phyloP scores from a whole-genome alignment of 768 basidiomycete species.

The Glaciozyma antarctica region DNA sequence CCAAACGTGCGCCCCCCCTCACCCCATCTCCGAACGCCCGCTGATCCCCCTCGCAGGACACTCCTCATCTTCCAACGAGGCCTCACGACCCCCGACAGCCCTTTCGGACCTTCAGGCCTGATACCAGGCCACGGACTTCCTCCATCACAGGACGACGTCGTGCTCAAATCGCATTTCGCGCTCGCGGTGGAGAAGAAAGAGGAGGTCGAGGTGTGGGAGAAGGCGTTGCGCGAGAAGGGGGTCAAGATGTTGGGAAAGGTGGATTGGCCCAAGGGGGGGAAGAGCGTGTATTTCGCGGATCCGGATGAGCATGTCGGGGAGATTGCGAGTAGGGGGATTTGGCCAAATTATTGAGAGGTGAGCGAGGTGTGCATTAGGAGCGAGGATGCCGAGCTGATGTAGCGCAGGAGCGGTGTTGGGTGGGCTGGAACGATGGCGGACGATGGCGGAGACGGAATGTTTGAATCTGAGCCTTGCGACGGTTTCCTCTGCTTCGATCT shows the following conservation, averaged over 20 bases:
- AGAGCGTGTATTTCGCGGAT: slow-evolving; percentile 20
- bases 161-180: slow-evolving; percentile 21
- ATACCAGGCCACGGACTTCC: slow-evolving; percentile 19
- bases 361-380: not conserved
- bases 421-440: not conserved
- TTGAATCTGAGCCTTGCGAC: no score
- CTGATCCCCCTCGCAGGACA: not conserved
- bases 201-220: slow-evolving; percentile 15
- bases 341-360: slow-evolving; percentile 23
- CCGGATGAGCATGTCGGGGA: slow-evolving; percentile 23
- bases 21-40: no score
- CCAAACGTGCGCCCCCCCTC: not conserved
- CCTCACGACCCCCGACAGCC: not conserved
- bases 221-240: not conserved
- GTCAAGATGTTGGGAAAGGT: slow-evolving; percentile 8
- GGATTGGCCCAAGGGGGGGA: slow-evolving; percentile 20
- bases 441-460: no score
- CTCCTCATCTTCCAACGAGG: slow-evolving; percentile 27
- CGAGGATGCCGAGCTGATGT: not conserved
- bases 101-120: not conserved
- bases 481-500: no score
- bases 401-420: not conserved
- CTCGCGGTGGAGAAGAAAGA: slow-evolving; percentile 16
- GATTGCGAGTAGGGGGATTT: slow-evolving; percentile 21
- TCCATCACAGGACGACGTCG: not conserved